Percentiles rank a stretch among this genome's conserved stretches.
phyloP scores from a whole-genome alignment of 768 basidiomycete species.

The Lentinula sp. region DNA sequence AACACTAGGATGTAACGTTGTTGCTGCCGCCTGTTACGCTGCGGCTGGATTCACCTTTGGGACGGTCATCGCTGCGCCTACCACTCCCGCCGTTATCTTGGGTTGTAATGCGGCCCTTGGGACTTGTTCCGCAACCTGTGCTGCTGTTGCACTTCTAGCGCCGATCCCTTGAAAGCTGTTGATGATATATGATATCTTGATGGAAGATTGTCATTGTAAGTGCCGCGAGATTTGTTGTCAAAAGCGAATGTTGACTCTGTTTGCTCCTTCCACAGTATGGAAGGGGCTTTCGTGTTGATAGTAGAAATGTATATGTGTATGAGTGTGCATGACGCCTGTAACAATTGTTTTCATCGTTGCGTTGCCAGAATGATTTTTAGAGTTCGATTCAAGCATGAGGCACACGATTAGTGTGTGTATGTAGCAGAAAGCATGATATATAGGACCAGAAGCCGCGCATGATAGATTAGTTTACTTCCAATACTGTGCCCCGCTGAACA shows the following conservation, averaged over 20 bases:
- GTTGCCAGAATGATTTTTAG: too few relatives aligned
- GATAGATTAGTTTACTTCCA: conserved; percentile 61
- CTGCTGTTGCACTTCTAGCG: conserved; percentile 8
- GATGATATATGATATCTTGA: neutral
- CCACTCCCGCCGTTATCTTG: conserved; percentile 26
- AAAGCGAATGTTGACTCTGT: too few relatives aligned
- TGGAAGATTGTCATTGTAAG: neutral
- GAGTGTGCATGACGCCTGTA: too few relatives aligned
- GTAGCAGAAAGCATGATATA: too few relatives aligned
- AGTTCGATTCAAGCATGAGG: too few relatives aligned
- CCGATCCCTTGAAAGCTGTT: conserved; percentile 4
- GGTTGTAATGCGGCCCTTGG: conserved; percentile 30
- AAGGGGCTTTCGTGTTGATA: too few relatives aligned
- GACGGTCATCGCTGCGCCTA: conserved; percentile 28
- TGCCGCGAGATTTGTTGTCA: neutral
- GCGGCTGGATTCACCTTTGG: conserved; percentile 33
- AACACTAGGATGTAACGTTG: conserved; percentile 22
- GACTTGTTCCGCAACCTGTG: conserved; percentile 9
- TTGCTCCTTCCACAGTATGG: too few relatives aligned
- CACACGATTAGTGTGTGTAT: too few relatives aligned
- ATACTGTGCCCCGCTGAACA: conserved; percentile 77
- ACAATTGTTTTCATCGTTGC: too few relatives aligned
- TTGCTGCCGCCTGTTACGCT: conserved; percentile 35
- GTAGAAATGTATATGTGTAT: too few relatives aligned
- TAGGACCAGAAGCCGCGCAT: neutral